Base-by-base conservation (phyloP, 495 filamentous ascomycete species). In the Aeminium ludgeri region DNA sequence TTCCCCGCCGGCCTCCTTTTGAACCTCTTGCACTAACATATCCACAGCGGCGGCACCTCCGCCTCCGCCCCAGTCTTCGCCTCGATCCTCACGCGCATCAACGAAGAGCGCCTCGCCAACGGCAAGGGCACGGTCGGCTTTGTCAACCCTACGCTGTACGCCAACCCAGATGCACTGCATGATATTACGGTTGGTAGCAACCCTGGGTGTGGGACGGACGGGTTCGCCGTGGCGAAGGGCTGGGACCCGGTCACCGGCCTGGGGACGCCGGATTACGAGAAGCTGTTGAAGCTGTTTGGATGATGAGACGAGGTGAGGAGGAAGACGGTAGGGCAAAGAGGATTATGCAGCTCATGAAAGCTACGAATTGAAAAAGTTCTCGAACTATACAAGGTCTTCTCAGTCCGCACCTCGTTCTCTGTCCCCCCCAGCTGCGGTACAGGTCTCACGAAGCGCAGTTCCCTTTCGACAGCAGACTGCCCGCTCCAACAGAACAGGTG, bases 181-280 rank as follows among this genome's bases (percentile, higher is more conserved):
- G 48, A 51, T 36, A 40, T 51, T 17, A 44, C 39, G 3, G 37
- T 43, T 15, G 48, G 48, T 16, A 16, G 31, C 12, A 51, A 51
- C 30, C 34, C 37, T 4, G 48, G 44, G 2, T 51, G 48, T 27
- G 39, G 41, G 11, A 50, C 43, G 5, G 13, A 11, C 1, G 47
- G 47, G 3, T 50, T 50, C 33, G 1, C 29, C 6, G 44, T 44
- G 1, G 37, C n/a, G 13, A 17, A 11, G 11, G 48, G 48, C 10
- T 51, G 48, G 48, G 48, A 51, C 29, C 48, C 48, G 10, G 42
- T 50, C n/a, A 41, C 42, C 1, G 42, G 46, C 7, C 20, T 43
- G 6, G 40, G 45, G 1, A 45, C 46, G 30, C 46, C 42, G 25
- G 37, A 45, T 28, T 47, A 47, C 30, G 42, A 41, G 5, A 42